Evolutionary conservation across 805 yeast genomes (phyloP).

Genomic region (Candida koratica): DNA sequence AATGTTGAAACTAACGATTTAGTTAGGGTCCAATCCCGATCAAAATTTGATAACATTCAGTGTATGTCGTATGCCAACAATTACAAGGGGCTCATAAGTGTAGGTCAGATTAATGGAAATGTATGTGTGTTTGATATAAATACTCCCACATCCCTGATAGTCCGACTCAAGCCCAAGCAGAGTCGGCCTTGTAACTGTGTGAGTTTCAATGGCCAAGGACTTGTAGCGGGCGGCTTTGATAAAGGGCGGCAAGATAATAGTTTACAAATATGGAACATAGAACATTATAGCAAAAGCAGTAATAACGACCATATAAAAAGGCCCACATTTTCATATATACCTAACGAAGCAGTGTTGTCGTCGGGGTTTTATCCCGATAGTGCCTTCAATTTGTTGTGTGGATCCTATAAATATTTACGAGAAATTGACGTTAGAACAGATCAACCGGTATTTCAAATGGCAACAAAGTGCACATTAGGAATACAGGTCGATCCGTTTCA

Average conservation of each 20-base stretch:
- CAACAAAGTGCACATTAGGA: conserved; percentile 68
- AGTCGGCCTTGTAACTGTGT: conserved; percentile 72
- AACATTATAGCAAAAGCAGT: conserved; percentile 48
- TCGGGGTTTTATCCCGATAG: conserved; percentile 62
- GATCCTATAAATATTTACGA: conserved; percentile 71
- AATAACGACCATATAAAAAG: conserved; percentile 48
- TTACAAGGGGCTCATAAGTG: conserved; percentile 59
- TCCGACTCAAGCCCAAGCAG: conserved; percentile 56
- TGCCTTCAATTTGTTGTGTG: conserved; percentile 55
- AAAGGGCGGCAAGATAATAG: conserved; percentile 73
- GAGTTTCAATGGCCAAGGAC: conserved; percentile 60
- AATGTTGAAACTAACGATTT: conserved; percentile 51
- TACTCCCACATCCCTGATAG: conserved; percentile 28
- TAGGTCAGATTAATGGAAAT: conserved; percentile 71
- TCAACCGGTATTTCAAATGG: conserved; percentile 65
- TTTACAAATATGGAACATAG: conserved; percentile 75
- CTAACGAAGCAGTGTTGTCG: conserved; percentile 72
- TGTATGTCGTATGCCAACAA: conserved; percentile 60
- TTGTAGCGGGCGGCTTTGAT: conserved; percentile 76
- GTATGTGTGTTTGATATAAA: conserved; percentile 61
- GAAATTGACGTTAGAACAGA: conserved; percentile 71
- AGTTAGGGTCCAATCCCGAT: conserved; percentile 46
- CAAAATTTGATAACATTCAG: conserved; percentile 66
- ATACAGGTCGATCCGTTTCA: conserved; percentile 68
- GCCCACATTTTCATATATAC: conserved; percentile 55